Evolutionary conservation across 495 filamentous ascomycete genomes (phyloP).

Genomic region (Lindgomyces ingoldianus): DNA sequence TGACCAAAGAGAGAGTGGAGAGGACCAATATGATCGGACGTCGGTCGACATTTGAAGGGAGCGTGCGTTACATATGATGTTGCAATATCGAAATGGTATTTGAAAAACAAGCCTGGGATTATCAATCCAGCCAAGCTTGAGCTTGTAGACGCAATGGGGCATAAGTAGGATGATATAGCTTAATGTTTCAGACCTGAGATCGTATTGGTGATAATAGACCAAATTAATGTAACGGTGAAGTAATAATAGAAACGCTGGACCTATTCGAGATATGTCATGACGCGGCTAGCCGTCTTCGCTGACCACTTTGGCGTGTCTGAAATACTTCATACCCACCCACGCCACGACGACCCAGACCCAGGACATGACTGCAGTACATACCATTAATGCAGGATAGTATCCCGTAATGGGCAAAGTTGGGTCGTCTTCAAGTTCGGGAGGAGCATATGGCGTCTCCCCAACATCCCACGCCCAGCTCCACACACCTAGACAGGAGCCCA

Average conservation of each 20-base stretch:
- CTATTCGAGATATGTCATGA: conserved; percentile 9
- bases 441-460: conserved; percentile 90
- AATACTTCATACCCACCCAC: conserved; percentile 99
- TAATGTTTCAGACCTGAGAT: conserved; percentile 37
- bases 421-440: conserved; percentile 90
- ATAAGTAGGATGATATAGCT: conserved; percentile 18
- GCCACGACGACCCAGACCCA: conserved; percentile 98
- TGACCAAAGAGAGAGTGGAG: conserved; percentile 6
- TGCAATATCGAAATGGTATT: conserved; percentile 16
- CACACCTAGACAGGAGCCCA: conserved; percentile 94
- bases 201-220: conserved; percentile 19
- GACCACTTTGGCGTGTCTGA: conserved; percentile 88
- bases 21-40: conserved; percentile 15
- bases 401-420: conserved; percentile 90
- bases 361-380: conserved; percentile 91
- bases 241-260: conserved; percentile 26
- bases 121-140: conserved; percentile 3
- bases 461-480: conserved; percentile 99
- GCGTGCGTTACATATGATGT: conserved; percentile 24
- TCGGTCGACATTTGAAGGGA: conserved; percentile 18
- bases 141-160: not conserved
- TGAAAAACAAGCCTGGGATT: conserved; percentile 23
- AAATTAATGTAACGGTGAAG: conserved; percentile 21
- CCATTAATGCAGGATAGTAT: conserved; percentile 93
- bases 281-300: conserved; percentile 38